A percentile compares a stretch with the other conserved stretches of the same genome.
Conservation (phyloP, 768 basidiomycete species). For the Botryobasidium botryosum region DNA sequence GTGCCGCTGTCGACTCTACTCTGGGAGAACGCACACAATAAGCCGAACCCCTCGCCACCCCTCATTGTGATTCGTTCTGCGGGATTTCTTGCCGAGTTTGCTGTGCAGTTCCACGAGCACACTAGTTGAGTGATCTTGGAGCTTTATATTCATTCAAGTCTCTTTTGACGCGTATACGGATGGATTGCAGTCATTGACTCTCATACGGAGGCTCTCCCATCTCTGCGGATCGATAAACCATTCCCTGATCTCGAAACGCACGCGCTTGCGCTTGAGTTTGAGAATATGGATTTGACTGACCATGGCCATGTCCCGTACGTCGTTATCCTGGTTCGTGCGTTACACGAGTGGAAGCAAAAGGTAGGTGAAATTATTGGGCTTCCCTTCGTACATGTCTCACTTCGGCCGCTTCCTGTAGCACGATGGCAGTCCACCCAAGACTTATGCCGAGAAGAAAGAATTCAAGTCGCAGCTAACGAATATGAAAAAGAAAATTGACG, state of each 20-base stretch:
- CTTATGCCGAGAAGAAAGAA: slow-evolving; percentile 44
- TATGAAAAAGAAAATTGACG: slow-evolving; percentile 60
- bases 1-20: slow-evolving; percentile 2
- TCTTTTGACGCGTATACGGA: not conserved
- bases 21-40: slow-evolving; percentile 8
- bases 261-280: slow-evolving; percentile 53
- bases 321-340: slow-evolving; percentile 63
- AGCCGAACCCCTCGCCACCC: slow-evolving; percentile 35
- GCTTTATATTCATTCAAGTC: not conserved
- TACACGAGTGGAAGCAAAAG: slow-evolving; percentile 66
- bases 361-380: slow-evolving; percentile 30
- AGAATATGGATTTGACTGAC: slow-evolving; percentile 69
- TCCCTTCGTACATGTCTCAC: not conserved
- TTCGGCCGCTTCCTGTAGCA: slow-evolving; percentile 32
- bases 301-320: slow-evolving; percentile 86
- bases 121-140: slow-evolving; percentile 34
- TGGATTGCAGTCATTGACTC: slow-evolving; percentile 58
- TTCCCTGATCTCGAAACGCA: slow-evolving; percentile 70
- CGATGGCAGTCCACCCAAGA: slow-evolving; percentile 38
- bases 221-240: slow-evolving; percentile 73
- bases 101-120: slow-evolving; percentile 80
- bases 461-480: slow-evolving; percentile 55
- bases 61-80: slow-evolving; percentile 68
- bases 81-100: slow-evolving; percentile 81
- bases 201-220: slow-evolving; percentile 59